A percentile compares a stretch with the other conserved stretches of the same genome.
Conservation (phyloP, 768 basidiomycete species). For the Dacryopinax primogenitus region DNA sequence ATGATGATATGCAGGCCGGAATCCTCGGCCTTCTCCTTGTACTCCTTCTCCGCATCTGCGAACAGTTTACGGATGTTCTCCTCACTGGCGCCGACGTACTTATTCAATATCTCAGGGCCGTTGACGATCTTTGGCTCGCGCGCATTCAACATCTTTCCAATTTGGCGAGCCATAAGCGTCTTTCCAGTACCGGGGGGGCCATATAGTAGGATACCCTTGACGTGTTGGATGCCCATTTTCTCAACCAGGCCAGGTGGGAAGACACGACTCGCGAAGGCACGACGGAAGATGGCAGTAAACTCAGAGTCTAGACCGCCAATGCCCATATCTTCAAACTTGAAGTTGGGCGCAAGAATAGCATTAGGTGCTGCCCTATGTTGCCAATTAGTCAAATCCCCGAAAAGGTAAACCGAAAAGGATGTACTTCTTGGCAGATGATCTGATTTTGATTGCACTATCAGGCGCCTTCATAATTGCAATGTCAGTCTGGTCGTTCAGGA, state of each 20-base stretch:
- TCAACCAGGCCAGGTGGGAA: slow-evolving; percentile 95
- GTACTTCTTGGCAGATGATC: slow-evolving; percentile 81
- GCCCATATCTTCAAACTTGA: slow-evolving; percentile 99
- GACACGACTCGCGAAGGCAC: slow-evolving; percentile 96
- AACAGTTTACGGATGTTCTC: slow-evolving; percentile 97
- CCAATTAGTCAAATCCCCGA: slow-evolving; percentile 7
- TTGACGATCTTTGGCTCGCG: slow-evolving; percentile 97
- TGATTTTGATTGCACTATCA: slow-evolving; percentile 72
- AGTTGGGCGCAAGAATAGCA: slow-evolving; percentile 91
- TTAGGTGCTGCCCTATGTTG: slow-evolving; percentile 65
- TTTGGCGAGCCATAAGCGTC: slow-evolving; percentile 94
- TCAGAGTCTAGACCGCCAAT: slow-evolving; percentile 95
- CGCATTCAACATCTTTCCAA: slow-evolving; percentile 98
- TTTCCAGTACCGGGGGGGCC: slow-evolving; percentile 98
- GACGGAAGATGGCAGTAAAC: slow-evolving; percentile 92
- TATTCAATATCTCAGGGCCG: slow-evolving; percentile 93
- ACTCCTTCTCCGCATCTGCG: slow-evolving; percentile 98
- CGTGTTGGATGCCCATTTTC: slow-evolving; percentile 94
- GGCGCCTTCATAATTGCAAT: slow-evolving; percentile 77
- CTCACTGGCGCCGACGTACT: slow-evolving; percentile 93
- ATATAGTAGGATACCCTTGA: slow-evolving; percentile 89
- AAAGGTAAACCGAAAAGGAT: slow-evolving; percentile 18
- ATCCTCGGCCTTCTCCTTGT: slow-evolving; percentile 94
- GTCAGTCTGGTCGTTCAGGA: slow-evolving; percentile 86
- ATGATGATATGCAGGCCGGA: slow-evolving; percentile 98